Evolutionary conservation across 768 basidiomycete species (phyloP), one percentile per base, ranked within the genome.

Genomic region (Glaciozyma martinii): DNA sequence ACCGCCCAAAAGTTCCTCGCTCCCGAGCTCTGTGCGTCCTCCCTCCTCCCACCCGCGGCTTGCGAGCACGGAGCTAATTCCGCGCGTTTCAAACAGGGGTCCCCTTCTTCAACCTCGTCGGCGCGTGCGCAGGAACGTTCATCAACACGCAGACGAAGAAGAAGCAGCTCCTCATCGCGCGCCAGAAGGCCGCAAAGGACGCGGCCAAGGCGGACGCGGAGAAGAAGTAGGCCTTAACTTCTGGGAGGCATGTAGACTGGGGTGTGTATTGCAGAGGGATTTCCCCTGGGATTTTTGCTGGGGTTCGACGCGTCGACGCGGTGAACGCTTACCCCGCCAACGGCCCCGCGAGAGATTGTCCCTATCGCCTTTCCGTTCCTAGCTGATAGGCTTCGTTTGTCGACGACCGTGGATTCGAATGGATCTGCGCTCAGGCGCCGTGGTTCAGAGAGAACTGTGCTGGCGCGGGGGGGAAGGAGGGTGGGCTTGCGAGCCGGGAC

Each of bases 1-100:
- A 77, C 89, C 70, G 90, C 90, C 9, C 90, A 91, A 75, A 85
- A 80, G 65, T 89, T 86, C 75, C 77, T 93, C 50, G 83, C 90
- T 18, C 80, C 86, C 27, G 86, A 90, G 76, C 49, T 63, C 27
- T 71, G 29, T 44, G 40, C 5, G 10, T 50, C 55, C 23, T 19
- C 30, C 32, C 50, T 52, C 25, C 25, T 29, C 27, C 3, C 15
- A 7, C 27, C 15, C n/a, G 19, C 46, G 46, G 16, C 44, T 19
- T 27, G 7, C 21, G 10, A 13, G n/a, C 21, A 12, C 5, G 50
- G 25, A 52, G 15, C n/a, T 52, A 12, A 16, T 2, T 29, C 16
- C 23, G 3, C 25, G n/a, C 25, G 27, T 12, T 29, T 25, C 67
- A 87, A 86, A 79, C 89, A 52, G 90, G 90, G 89, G 87, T 88